These are phyloP conservation scores for Zea luxurians DNA, from an alignment of 176 grass and related monocot genomes.

Conservation along the genomic window DNA sequence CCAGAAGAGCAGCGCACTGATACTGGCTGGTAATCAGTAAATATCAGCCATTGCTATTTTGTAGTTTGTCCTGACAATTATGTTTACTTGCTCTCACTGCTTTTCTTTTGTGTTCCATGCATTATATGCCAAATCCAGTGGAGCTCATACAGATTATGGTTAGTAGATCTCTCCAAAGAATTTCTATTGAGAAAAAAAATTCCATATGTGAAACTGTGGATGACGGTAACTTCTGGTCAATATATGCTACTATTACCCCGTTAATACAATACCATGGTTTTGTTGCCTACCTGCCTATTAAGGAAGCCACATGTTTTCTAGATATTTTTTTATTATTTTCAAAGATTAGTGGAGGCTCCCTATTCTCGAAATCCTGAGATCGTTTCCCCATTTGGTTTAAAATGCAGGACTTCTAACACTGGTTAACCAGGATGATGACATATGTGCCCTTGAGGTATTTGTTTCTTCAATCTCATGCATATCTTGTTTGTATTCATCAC, in stretches of 20 bases:
- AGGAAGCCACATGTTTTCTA: neutral
- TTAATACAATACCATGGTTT: neutral
- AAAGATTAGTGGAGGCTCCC: neutral
- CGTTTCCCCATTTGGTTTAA: slow-evolving; percentile 7
- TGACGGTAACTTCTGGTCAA: neutral
- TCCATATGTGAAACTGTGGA: neutral
- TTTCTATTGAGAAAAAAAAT: neutral
- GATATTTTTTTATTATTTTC: neutral
- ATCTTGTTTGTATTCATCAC: slow-evolving; percentile 1
- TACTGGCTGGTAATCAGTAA: slow-evolving; percentile 67
- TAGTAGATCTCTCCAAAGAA: slow-evolving; percentile 30
- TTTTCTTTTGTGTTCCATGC: slow-evolving; percentile 27
- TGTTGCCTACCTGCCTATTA: neutral
- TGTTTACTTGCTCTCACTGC: slow-evolving; percentile 22
- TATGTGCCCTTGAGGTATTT: slow-evolving; percentile 88
- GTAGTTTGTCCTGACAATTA: slow-evolving; percentile 5
- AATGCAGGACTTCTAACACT: slow-evolving; percentile 77
- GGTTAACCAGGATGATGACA: slow-evolving; percentile 89
- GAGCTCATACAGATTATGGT: slow-evolving; percentile 98
- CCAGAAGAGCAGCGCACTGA: slow-evolving; percentile 68
- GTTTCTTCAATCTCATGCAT: slow-evolving; percentile 9
- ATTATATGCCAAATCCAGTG: slow-evolving; percentile 56
- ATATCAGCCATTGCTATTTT: neutral
- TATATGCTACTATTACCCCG: neutral
- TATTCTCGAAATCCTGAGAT: slow-evolving; percentile 11